These are phyloP conservation scores for Xerocomus minutiporus DNA, from an alignment of 1,284 basidiomycete genomes.

Conservation along the genomic window DNA sequence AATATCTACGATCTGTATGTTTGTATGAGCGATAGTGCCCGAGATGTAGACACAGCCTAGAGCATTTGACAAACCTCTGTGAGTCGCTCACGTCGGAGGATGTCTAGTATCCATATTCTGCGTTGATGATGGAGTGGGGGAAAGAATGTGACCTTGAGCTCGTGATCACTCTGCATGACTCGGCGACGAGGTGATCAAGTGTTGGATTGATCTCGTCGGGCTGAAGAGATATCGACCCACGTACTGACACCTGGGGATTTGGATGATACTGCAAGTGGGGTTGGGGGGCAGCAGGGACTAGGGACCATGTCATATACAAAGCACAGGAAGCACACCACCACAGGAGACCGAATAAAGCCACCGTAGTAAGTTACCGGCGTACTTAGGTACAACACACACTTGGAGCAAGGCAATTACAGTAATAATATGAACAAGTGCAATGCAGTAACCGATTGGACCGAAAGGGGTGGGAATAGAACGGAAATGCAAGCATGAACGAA, in stretches of 20 bases:
- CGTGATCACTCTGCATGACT: slow-evolving; percentile 16
- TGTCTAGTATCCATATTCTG: slow-evolving; percentile 65
- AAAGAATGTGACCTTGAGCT: slow-evolving; percentile 60
- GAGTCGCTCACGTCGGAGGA: slow-evolving; percentile 56
- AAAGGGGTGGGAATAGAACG: not conserved
- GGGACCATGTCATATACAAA: slow-evolving; percentile 9
- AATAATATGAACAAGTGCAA: slow-evolving; percentile 8
- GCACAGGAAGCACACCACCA: slow-evolving; percentile 13
- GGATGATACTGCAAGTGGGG: not conserved
- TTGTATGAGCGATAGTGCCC: not conserved
- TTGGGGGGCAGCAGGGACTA: not conserved
- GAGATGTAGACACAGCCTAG: too few relatives aligned
- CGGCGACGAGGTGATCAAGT: not conserved
- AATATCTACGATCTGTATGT: slow-evolving; percentile 63
- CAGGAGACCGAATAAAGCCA: slow-evolving; percentile 27
- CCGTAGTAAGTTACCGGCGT: not conserved
- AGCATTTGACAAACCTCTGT: slow-evolving; percentile 44
- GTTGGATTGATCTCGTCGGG: not conserved
- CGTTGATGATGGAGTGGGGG: slow-evolving; percentile 70
- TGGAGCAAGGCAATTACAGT: slow-evolving; percentile 6
- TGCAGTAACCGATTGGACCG: not conserved
- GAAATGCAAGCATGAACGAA: slow-evolving; percentile 9
- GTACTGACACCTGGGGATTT: not conserved
- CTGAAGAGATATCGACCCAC: not conserved
- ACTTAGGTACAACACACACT: not conserved